Evolutionary conservation across 495 filamentous ascomycete species (phyloP), one percentile per base, ranked within the genome.

Genomic region (Echria macrotheca): DNA sequence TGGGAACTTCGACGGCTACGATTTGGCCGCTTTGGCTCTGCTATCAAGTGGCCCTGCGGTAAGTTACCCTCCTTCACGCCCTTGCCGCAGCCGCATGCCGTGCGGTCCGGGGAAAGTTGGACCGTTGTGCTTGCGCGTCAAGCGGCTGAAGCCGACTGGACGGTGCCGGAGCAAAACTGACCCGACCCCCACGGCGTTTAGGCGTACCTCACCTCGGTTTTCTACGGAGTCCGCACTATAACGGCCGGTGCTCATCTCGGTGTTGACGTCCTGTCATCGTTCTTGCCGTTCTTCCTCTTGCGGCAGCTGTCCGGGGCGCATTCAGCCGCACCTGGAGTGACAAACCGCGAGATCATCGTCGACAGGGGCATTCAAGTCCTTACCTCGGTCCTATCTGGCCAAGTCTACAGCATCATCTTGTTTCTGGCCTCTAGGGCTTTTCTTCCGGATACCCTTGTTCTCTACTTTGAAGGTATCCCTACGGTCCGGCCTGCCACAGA

Each of bases 21-120:
- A 94, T 69, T 67, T 87, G 48, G 76, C 77, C 23, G 72, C 80
- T 15, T 73, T 90, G 57, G 78, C 80, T 19, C 67, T 86, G 46
- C 67, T 95, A 4, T 80, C 84, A 19, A 81, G 86, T 64, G 73
- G 83, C 9, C 89, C 89, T 25, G 77, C 76, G 42, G 76, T 80
- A 64, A 69, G 75, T 66, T 44, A 11, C 18, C 18, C 32, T 28
- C 12, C 6, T 14, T 18, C 23, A 22, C 18, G 21, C 44, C 35
- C 11, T 19, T 32, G 49, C 49, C 47, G 23, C 35, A 23, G 39
- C 38, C 26, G 42, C 43, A 46, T 24, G 51, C n/a, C n/a, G n/a
- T n/a, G n/a, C 24, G 29, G 32, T 38, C 17, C 15, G 25, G 38
- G 38, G 38, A 41, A 37, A 41, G 21, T 12, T 25, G 41, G n/a